phyloP scores from a whole-genome alignment of 352 stramenopile genomes.

The Peronosclerospora sorghi region DNA sequence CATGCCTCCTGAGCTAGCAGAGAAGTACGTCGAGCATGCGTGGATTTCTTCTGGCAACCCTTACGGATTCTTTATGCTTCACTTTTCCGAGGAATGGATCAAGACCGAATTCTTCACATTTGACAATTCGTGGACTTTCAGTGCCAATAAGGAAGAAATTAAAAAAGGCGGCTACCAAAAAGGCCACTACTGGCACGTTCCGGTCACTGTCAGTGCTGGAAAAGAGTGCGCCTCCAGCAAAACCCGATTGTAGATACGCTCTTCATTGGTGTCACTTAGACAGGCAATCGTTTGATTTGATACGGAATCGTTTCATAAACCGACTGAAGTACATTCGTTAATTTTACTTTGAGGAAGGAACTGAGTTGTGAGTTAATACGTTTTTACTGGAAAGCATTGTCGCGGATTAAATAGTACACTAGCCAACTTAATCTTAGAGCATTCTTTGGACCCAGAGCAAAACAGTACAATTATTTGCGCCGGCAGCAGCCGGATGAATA shows the following conservation, averaged over 20 bases:
- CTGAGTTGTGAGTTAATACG: too few species aligned
- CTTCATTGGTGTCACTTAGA: background rate
- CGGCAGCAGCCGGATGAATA: too few species aligned
- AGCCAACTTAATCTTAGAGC: too few species aligned
- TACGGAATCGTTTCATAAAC: too few species aligned
- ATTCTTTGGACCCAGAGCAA: too few species aligned
- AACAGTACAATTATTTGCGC: too few species aligned
- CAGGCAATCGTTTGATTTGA: too few species aligned
- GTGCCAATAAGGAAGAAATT: slow-evolving; percentile 63
- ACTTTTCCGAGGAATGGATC: slow-evolving; percentile 80
- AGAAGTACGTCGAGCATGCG: slow-evolving; percentile 71
- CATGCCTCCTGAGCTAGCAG: slow-evolving; percentile 47
- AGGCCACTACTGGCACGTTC: slow-evolving; percentile 79
- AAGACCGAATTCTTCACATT: slow-evolving; percentile 79
- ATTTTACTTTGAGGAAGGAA: too few species aligned
- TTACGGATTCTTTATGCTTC: slow-evolving; percentile 80
- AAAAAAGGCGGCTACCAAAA: slow-evolving; percentile 70
- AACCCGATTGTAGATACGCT: too few species aligned
- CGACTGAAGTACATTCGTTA: too few species aligned
- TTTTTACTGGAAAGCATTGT: too few species aligned
- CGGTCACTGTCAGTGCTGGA: slow-evolving; percentile 50
- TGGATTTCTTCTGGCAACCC: slow-evolving; percentile 73
- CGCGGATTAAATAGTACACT: too few species aligned
- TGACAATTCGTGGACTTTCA: slow-evolving; percentile 71
- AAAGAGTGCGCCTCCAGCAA: slow-evolving; percentile 40